Evolutionary conservation across 345 rosid genomes (phyloP).

Genomic region (Psidium guajava): DNA sequence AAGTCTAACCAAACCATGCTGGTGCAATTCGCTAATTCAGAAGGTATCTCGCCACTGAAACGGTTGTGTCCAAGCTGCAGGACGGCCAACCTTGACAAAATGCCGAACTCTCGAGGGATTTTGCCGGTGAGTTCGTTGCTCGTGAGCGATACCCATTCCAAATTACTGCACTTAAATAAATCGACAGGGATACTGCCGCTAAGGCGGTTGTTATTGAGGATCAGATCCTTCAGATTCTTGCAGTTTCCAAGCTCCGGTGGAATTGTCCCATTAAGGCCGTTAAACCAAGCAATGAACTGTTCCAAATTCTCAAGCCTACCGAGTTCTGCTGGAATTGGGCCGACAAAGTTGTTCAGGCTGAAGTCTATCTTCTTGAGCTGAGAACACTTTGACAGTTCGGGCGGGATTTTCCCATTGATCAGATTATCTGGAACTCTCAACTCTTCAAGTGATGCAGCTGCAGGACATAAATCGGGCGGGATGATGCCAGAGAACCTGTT

Average conservation of each 20-base stretch:
- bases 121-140: conserved; percentile 63
- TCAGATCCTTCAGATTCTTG: conserved; percentile 62
- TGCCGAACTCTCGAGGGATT: conserved; percentile 55
- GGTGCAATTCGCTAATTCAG: conserved; percentile 72
- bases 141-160: conserved; percentile 92
- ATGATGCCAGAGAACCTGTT: conserved; percentile 60
- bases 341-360: conserved; percentile 74
- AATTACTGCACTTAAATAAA: conserved; percentile 67
- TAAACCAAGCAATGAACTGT: conserved; percentile 86
- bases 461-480: conserved; percentile 76
- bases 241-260: conserved; percentile 73
- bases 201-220: conserved; percentile 74
- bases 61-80: conserved; percentile 92
- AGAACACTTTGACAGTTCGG: conserved; percentile 59
- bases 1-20: conserved; percentile 88
- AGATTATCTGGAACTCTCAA: conserved; percentile 77
- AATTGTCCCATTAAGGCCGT: conserved; percentile 61
- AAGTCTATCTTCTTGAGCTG: conserved; percentile 62
- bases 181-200: conserved; percentile 66
- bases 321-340: conserved; percentile 70
- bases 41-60: conserved; percentile 77
- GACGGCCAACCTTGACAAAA: conserved; percentile 67
- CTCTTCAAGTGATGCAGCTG: conserved; percentile 67
- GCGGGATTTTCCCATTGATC: conserved; percentile 59
- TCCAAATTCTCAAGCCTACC: conserved; percentile 78